phyloP scores from a whole-genome alignment of 352 stramenopile genomes.

The Pythium rhizo-oryzae region DNA sequence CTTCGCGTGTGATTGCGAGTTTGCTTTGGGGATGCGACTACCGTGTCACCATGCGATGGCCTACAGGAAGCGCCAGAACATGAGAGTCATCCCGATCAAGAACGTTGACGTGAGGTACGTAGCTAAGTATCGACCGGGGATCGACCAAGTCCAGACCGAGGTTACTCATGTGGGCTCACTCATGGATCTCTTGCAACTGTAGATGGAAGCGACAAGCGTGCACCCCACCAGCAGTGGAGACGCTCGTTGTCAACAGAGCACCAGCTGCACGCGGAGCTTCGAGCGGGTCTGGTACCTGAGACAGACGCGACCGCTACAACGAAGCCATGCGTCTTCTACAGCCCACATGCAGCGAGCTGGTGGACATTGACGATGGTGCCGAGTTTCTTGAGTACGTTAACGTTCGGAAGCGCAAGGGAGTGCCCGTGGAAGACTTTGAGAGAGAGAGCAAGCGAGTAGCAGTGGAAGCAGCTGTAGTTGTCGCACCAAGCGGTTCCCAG shows the following conservation, averaged over 20 bases:
- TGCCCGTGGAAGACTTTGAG: neutral
- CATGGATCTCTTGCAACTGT: neutral
- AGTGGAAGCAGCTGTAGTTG: neutral
- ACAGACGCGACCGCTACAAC: constrained; percentile 3
- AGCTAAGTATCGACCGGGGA: neutral
- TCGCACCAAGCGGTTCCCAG: neutral
- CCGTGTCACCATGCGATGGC: constrained; percentile 28
- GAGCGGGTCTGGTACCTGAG: neutral
- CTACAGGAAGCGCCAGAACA: constrained; percentile 9
- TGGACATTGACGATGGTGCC: neutral
- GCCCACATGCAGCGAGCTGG: constrained; percentile 9
- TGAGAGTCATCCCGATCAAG: constrained; percentile 12
- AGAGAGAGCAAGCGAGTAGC: neutral
- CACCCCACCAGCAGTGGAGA: neutral
- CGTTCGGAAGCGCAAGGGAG: constrained; percentile 6
- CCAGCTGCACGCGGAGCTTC: neutral
- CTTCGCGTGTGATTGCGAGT: constrained; percentile 26
- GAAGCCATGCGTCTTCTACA: constrained; percentile 9
- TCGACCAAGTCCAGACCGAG: neutral
- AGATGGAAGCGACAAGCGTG: constrained; percentile 5
- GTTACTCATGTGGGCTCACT: neutral
- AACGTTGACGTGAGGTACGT: constrained; percentile 15
- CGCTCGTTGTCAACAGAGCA: neutral
- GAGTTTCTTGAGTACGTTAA: constrained; percentile 7
- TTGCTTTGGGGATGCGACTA: constrained; percentile 19